These are phyloP conservation scores for Albatrellus ellisii DNA, from an alignment of 768 basidiomycete genomes.

Conservation along the genomic window DNA sequence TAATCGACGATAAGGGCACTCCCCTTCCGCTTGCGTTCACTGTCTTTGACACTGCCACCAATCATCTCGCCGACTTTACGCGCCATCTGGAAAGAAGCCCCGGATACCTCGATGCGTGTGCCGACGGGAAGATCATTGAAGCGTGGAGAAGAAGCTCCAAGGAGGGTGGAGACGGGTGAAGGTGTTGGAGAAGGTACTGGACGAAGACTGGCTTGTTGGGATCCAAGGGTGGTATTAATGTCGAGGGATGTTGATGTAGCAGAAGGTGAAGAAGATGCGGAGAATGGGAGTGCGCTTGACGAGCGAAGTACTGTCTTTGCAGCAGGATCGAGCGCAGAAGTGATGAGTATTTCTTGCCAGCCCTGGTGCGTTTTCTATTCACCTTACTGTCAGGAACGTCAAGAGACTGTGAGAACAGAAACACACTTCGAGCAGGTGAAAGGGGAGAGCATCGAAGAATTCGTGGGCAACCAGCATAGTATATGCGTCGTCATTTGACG, in stretches of 20 bases:
- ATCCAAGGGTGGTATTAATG: conserved; percentile 5
- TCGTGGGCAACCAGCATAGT: conserved; percentile 92
- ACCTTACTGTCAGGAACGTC: background rate
- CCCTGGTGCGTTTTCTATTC: conserved; percentile 61
- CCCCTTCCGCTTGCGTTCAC: conserved; percentile 13
- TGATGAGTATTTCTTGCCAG: conserved; percentile 80
- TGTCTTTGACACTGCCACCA: conserved; percentile 9
- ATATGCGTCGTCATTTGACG: conserved; percentile 35
- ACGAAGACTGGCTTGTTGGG: conserved; percentile 31
- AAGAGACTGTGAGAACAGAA: background rate
- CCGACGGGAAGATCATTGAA: conserved; percentile 60
- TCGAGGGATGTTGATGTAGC: background rate
- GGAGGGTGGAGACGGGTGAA: conserved; percentile 37
- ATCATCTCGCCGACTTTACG: conserved; percentile 57
- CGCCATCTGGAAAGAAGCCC: conserved; percentile 53
- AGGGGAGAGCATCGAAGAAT: conserved; percentile 93
- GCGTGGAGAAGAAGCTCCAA: conserved; percentile 53
- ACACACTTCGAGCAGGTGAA: conserved; percentile 75
- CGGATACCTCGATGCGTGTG: conserved; percentile 70
- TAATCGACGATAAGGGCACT: conserved; percentile 83
- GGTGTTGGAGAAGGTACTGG: conserved; percentile 53
- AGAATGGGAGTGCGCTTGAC: conserved; percentile 3
- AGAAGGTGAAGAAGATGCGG: conserved; percentile 4
- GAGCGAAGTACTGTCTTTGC: conserved; percentile 17
- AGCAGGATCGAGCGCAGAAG: conserved; percentile 28